phyloP scores from a whole-genome alignment of 495 filamentous ascomycete genomes.

The Aspergillus sclerotioniger region DNA sequence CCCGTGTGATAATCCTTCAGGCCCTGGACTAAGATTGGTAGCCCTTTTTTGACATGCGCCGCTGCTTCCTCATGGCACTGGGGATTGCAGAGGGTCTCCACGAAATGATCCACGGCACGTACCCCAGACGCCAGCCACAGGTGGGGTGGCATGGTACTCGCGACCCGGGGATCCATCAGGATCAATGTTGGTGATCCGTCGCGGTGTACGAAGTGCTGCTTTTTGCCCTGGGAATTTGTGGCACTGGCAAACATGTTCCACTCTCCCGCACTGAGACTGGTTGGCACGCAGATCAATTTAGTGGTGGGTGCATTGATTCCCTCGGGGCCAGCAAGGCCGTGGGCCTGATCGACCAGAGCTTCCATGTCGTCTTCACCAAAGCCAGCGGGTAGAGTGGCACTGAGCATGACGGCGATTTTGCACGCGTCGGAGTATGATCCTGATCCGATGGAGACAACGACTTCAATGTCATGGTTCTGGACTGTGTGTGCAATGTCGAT shows the following conservation, averaged over 20 bases:
- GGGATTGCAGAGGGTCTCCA: neutral
- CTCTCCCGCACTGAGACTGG: neutral
- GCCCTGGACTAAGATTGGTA: neutral
- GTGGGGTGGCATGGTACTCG: neutral
- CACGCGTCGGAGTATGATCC: neutral
- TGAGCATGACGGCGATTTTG: slow-evolving; percentile 4
- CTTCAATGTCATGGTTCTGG: neutral
- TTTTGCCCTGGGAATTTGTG: neutral
- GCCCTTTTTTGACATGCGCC: neutral
- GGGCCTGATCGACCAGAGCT: neutral
- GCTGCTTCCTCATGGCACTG: neutral
- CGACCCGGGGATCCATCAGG: slow-evolving; percentile 2
- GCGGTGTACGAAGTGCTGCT: neutral
- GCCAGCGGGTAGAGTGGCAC: neutral
- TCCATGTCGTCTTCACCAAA: neutral
- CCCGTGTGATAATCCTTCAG: neutral
- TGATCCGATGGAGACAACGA: neutral
- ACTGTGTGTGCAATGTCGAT: slow-evolving; percentile 1
- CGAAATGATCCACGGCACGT: neutral
- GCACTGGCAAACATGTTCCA: neutral
- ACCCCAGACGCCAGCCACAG: slow-evolving; percentile 4
- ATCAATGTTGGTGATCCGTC: neutral
- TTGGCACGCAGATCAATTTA: slow-evolving; percentile 1
- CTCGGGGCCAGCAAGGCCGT: neutral
- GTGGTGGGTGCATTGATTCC: neutral